These are phyloP conservation scores for Phytophthora podocarpi DNA, from an alignment of 352 stramenopile species.

Conservation along the genomic window DNA sequence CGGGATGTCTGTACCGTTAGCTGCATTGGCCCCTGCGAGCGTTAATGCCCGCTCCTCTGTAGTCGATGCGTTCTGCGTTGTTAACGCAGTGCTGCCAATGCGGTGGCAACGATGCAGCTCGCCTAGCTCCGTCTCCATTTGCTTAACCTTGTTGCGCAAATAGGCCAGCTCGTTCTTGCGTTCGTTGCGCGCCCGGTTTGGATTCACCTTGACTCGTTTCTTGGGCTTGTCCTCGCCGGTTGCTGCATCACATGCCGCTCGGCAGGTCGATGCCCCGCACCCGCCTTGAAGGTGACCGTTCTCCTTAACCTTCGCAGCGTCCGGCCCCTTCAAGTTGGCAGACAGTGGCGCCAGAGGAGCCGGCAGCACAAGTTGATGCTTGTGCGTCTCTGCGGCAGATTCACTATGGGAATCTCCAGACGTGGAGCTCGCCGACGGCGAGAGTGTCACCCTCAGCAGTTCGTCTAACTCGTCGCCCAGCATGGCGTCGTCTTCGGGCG, in stretches of 20 bases:
- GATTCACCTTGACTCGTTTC: slow-evolving; percentile 35
- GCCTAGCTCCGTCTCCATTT: slow-evolving; percentile 43
- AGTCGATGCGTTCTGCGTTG: background rate
- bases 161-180: slow-evolving; percentile 63
- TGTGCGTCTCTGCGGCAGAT: background rate
- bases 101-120: slow-evolving; percentile 25
- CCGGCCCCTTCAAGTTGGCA: slow-evolving; percentile 6
- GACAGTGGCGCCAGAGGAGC: slow-evolving; percentile 16
- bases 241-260: background rate
- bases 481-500: slow-evolving; percentile 11
- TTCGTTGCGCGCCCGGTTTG: slow-evolving; percentile 47
- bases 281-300: slow-evolving; percentile 20
- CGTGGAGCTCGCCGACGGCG: slow-evolving; percentile 7
- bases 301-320: slow-evolving; percentile 22
- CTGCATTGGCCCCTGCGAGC: background rate
- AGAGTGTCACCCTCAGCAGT: slow-evolving; percentile 16
- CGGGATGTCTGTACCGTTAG: background rate
- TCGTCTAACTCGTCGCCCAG: slow-evolving; percentile 24
- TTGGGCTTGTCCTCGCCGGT: slow-evolving; percentile 10
- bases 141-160: slow-evolving; percentile 46
- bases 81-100: background rate
- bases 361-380: slow-evolving; percentile 6
- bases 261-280: slow-evolving; percentile 4
- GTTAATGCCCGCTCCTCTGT: background rate
- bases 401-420: background rate